Evolutionary conservation across 352 stramenopile genomes (phyloP).

Genomic region (Elongisporangium undulatum): DNA sequence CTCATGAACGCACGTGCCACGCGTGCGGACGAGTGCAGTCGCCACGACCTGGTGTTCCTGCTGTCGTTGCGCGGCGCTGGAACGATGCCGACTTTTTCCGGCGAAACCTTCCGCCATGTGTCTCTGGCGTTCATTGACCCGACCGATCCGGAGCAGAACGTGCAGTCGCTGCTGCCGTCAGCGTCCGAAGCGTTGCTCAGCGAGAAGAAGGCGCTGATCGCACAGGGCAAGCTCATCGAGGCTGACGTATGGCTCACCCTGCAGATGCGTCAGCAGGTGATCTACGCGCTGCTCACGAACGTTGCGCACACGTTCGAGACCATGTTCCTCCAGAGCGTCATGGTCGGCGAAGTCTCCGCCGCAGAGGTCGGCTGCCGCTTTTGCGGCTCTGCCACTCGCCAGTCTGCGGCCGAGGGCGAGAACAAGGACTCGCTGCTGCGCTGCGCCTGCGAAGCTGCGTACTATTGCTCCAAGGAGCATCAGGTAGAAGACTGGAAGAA

Average conservation of each 20-base stretch:
- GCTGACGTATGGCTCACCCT: conserved; percentile 82
- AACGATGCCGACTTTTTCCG: conserved; percentile 86
- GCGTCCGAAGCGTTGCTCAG: conserved; percentile 46
- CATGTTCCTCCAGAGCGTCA: conserved; percentile 72
- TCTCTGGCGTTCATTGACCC: conserved; percentile 79
- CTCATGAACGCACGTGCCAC: conserved; percentile 74
- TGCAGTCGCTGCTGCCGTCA: conserved; percentile 73
- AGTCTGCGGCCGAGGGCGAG: conserved; percentile 1
- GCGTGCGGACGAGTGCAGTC: conserved; percentile 63
- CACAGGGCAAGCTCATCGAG: conserved; percentile 71
- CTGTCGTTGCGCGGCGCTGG: conserved; percentile 42
- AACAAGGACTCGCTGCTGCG: conserved; percentile 34
- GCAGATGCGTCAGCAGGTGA: conserved; percentile 82
- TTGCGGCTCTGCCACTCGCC: conserved; percentile 46
- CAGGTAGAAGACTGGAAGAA: conserved; percentile 79
- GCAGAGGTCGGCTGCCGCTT: conserved; percentile 64
- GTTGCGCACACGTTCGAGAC: conserved; percentile 82
- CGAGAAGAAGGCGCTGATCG: conserved; percentile 62
- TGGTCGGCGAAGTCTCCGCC: conserved; percentile 56
- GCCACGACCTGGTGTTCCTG: conserved; percentile 73
- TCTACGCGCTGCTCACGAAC: conserved; percentile 78
- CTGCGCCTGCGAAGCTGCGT: conserved; percentile 69
- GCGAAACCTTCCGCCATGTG: conserved; percentile 69
- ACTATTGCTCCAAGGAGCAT: conserved; percentile 85
- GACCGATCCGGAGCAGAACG: conserved; percentile 61